Percentiles rank a stretch among this genome's conserved stretches.
These are phyloP conservation scores for Acer negundo DNA, from an alignment of 345 rosid species.

Conservation along the genomic window DNA sequence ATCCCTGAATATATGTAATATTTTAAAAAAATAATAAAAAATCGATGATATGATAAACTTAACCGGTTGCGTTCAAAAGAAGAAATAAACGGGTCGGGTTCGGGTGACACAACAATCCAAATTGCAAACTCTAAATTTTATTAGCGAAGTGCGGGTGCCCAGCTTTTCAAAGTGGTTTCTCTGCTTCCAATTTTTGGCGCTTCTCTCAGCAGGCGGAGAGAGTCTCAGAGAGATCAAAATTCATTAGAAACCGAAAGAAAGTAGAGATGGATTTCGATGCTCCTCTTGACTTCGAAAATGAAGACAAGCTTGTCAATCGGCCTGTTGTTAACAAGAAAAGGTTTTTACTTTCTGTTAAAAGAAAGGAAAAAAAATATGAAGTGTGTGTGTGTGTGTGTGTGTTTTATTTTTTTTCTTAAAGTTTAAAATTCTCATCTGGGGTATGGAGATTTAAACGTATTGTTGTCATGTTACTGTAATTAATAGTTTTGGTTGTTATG, in stretches of 20 bases:
- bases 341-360: constrained; percentile 15
- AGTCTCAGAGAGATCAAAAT: neutral
- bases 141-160: too few relatives aligned
- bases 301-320: constrained; percentile 57
- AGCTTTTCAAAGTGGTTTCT: neutral
- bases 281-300: constrained; percentile 84
- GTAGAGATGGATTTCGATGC: constrained; percentile 47
- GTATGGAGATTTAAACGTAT: neutral
- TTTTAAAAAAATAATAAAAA: too few relatives aligned
- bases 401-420: neutral
- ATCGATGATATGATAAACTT: too few relatives aligned
- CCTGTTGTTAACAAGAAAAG: constrained; percentile 45
- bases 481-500: neutral
- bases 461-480: constrained; percentile 6
- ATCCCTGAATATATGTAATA: too few relatives aligned
- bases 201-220: neutral
- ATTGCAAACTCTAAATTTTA: too few relatives aligned
- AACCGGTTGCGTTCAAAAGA: too few relatives aligned
- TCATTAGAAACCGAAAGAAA: neutral
- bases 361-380: too few relatives aligned
- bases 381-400: too few relatives aligned
- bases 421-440: neutral
- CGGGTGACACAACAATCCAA: too few relatives aligned
- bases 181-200: neutral
- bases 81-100: too few relatives aligned